Conservation (phyloP, 2,329 filamentous ascomycete species). For the Cercospora sojina region DNA sequence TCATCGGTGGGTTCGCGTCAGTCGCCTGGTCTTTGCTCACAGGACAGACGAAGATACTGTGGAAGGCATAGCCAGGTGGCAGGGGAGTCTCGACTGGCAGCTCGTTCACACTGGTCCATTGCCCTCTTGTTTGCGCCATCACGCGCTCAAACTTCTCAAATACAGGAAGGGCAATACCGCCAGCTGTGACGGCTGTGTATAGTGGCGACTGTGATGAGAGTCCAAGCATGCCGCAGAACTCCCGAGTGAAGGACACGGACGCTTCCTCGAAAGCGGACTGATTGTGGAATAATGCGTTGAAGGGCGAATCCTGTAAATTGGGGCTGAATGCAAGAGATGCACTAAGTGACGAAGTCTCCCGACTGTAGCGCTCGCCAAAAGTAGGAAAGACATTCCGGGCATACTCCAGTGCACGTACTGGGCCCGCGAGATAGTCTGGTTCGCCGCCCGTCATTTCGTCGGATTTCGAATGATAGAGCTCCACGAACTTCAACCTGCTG, state of each 20-base stretch:
- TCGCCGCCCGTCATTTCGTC: slow-evolving; percentile 48
- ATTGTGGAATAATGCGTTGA: slow-evolving; percentile 73
- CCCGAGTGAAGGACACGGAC: slow-evolving; percentile 69
- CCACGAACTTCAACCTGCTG: slow-evolving; percentile 83
- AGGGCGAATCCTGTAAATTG: slow-evolving; percentile 75
- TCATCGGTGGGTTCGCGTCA: slow-evolving; percentile 90
- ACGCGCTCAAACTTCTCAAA: slow-evolving; percentile 85
- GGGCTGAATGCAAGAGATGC: slow-evolving; percentile 76
- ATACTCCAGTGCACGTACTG: slow-evolving; percentile 69
- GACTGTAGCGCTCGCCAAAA: slow-evolving; percentile 72
- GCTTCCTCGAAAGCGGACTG: slow-evolving; percentile 77
- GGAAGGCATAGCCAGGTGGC: slow-evolving; percentile 69
- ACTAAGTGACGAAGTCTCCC: slow-evolving; percentile 77
- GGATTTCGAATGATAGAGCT: slow-evolving; percentile 64
- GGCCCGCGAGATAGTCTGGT: slow-evolving; percentile 52
- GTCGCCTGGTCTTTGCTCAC: slow-evolving; percentile 96
- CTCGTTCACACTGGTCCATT: slow-evolving; percentile 92
- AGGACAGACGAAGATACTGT: slow-evolving; percentile 96
- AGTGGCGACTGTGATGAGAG: slow-evolving; percentile 89
- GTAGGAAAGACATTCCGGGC: slow-evolving; percentile 69
- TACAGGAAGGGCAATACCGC: slow-evolving; percentile 84
- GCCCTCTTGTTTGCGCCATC: slow-evolving; percentile 84
- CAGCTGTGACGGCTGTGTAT: slow-evolving; percentile 88
- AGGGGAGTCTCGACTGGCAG: slow-evolving; percentile 71
- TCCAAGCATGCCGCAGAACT: slow-evolving; percentile 90